These are phyloP conservation scores for Neurospora sp. DNA, from an alignment of 495 filamentous ascomycete genomes.

Conservation along the genomic window DNA sequence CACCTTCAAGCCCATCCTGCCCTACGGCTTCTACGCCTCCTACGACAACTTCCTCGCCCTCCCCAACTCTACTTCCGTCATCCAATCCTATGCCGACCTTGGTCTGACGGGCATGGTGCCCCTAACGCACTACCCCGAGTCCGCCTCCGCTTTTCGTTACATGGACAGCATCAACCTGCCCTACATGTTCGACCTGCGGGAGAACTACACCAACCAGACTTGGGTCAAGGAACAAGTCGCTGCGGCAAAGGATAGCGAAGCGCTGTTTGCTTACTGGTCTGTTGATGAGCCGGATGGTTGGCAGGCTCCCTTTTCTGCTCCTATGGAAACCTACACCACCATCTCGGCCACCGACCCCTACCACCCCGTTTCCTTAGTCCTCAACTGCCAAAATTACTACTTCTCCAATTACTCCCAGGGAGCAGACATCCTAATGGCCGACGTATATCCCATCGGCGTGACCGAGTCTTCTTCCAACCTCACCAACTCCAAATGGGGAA, in stretches of 20 bases:
- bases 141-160: conserved; percentile 40
- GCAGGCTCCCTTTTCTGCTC: conserved; percentile 9
- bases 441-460: conserved; percentile 55
- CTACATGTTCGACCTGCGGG: conserved; percentile 56
- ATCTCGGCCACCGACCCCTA: too few species aligned
- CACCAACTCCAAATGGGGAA: conserved; percentile 40
- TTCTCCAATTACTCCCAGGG: conserved; percentile 50
- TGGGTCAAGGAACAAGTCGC: conserved; percentile 42
- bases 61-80: conserved; percentile 25
- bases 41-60: conserved; percentile 45
- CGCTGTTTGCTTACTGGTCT: conserved; percentile 56
- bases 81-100: conserved; percentile 40
- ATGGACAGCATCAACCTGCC: conserved; percentile 48
- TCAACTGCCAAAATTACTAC: conserved; percentile 65
- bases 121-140: conserved; percentile 26
- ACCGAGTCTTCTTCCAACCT: conserved; percentile 23
- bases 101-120: conserved; percentile 35
- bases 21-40: conserved; percentile 54
- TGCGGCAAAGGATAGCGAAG: conserved; percentile 37
- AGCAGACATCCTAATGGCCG: conserved; percentile 56
- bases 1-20: conserved; percentile 41
- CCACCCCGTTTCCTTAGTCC: conserved; percentile 53
- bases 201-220: conserved; percentile 47
- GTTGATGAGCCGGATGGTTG: conserved; percentile 63
- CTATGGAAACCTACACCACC: too few species aligned